Evolutionary conservation across 345 rosid species (phyloP).

Genomic region (Boechera retrofracta): DNA sequence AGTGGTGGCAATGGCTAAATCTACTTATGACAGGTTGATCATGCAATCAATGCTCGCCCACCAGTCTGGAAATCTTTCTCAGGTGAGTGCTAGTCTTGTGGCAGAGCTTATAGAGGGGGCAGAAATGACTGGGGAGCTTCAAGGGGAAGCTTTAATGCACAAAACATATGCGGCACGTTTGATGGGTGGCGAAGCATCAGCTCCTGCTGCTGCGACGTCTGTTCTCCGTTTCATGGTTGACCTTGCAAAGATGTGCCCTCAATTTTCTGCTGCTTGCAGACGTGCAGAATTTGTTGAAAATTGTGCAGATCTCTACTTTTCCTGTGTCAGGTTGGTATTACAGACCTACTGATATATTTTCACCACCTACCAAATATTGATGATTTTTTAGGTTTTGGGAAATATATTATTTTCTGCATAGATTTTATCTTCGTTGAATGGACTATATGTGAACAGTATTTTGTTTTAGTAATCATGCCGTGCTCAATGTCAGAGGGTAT

Average conservation of each 20-base stretch:
- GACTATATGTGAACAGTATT: slow-evolving; percentile 15
- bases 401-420: slow-evolving; percentile 11
- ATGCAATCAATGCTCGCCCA: slow-evolving; percentile 89
- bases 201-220: slow-evolving; percentile 98
- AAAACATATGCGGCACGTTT: slow-evolving; percentile 98
- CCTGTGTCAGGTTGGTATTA: slow-evolving; percentile 85
- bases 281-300: slow-evolving; percentile 88
- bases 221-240: slow-evolving; percentile 99
- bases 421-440: slow-evolving; percentile 6
- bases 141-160: slow-evolving; percentile 99
- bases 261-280: slow-evolving; percentile 93
- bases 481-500: slow-evolving; percentile 26
- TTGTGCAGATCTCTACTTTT: slow-evolving; percentile 93
- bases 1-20: slow-evolving; percentile 89
- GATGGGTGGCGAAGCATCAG: slow-evolving; percentile 99
- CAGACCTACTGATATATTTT: slow-evolving; percentile 33
- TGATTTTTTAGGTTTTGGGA: slow-evolving; percentile 13
- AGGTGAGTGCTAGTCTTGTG: slow-evolving; percentile 82
- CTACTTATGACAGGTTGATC: slow-evolving; percentile 90
- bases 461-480: slow-evolving; percentile 20
- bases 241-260: slow-evolving; percentile 95
- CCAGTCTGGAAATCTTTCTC: slow-evolving; percentile 90
- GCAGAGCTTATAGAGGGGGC: slow-evolving; percentile 94
- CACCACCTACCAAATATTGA: slow-evolving; percentile 28
- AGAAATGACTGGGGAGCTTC: slow-evolving; percentile 97